These are phyloP conservation scores for Firmiana major DNA, from an alignment of 345 rosid species.

Conservation along the genomic window DNA sequence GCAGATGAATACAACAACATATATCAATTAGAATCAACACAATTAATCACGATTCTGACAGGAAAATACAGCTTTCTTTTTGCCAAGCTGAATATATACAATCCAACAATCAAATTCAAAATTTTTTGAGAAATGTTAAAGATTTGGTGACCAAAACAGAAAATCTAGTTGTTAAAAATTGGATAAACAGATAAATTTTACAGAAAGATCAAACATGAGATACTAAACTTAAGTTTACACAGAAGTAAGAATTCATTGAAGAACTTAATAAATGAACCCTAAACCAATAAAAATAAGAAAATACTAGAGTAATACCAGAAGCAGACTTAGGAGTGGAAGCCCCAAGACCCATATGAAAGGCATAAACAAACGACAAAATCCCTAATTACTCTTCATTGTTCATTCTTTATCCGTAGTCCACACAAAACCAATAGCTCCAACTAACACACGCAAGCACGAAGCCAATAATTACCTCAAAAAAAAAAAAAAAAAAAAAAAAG, in stretches of 20 bases:
- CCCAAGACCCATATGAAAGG: constrained; percentile 6
- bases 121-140: background rate
- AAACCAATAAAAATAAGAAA: background rate
- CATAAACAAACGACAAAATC: background rate
- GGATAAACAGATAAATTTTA: background rate
- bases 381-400: background rate
- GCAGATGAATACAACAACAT: background rate
- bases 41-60: background rate
- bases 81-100: background rate
- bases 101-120: background rate
- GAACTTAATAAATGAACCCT: background rate
- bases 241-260: background rate
- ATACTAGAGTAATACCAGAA: background rate
- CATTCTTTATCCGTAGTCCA: background rate
- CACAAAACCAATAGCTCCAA: background rate
- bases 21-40: background rate
- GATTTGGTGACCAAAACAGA: background rate
- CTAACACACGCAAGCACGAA: background rate
- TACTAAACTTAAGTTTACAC: background rate
- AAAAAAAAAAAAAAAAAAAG: no score
- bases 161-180: background rate
- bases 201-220: background rate
- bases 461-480: background rate
- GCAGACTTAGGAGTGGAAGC: background rate
- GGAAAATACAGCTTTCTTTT: background rate